phyloP scores from a whole-genome alignment of 305 asterid species.

The Fraxinus sp. region DNA sequence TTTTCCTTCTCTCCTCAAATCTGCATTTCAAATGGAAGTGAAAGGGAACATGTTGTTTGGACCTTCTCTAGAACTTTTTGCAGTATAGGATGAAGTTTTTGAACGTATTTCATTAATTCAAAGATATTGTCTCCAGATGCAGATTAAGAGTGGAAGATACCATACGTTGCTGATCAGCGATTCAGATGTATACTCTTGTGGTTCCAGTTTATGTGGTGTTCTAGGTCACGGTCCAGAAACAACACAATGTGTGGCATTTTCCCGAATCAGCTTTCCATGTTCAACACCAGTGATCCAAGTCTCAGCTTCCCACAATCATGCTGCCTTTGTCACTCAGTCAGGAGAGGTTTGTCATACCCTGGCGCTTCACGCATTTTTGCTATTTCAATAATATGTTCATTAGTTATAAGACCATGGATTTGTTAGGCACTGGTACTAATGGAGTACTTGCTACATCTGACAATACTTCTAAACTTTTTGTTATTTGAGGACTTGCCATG shows the following conservation, averaged over 20 bases:
- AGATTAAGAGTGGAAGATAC: constrained; percentile 77
- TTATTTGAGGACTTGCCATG: neutral
- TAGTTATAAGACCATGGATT: neutral
- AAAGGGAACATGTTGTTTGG: neutral
- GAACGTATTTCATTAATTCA: constrained; percentile 28
- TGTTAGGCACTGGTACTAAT: neutral
- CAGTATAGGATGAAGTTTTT: neutral
- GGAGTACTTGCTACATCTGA: neutral
- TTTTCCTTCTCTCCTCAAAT: neutral
- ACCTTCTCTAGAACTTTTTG: neutral
- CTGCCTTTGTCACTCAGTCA: constrained; percentile 70
- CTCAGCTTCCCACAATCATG: constrained; percentile 83
- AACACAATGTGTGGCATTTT: constrained; percentile 67
- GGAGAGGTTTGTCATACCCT: constrained; percentile 60
- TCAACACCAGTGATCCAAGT: constrained; percentile 60
- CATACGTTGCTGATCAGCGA: constrained; percentile 73
- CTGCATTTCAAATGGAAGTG: neutral
- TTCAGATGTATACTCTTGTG: constrained; percentile 66
- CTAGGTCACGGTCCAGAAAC: constrained; percentile 89
- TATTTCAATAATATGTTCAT: neutral
- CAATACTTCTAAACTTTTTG: neutral
- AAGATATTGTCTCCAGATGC: constrained; percentile 56
- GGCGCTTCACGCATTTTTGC: constrained; percentile 8
- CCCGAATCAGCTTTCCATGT: constrained; percentile 59
- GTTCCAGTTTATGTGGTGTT: constrained; percentile 84